phyloP scores from a whole-genome alignment of 2,329 filamentous ascomycete species.

The Botrytis squamosa region DNA sequence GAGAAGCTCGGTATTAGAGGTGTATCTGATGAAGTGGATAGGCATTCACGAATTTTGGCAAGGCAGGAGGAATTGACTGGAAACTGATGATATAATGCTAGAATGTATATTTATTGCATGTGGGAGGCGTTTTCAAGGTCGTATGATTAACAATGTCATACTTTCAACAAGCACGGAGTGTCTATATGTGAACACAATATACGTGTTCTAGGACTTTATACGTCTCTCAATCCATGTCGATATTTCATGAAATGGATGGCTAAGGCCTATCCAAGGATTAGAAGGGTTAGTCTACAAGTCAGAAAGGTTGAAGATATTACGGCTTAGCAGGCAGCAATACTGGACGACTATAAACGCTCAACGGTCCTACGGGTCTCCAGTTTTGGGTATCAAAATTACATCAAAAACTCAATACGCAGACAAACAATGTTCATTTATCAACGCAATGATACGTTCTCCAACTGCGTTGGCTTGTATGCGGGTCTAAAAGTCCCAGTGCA shows the following conservation, averaged over 20 bases:
- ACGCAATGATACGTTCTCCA: background rate
- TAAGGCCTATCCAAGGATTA: background rate
- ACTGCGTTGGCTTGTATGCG: background rate
- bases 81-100: slow-evolving; percentile 28
- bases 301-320: background rate
- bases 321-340: background rate
- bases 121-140: slow-evolving; percentile 32
- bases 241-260: background rate
- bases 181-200: background rate
- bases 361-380: background rate
- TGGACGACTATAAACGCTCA: background rate
- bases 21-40: slow-evolving; percentile 82
- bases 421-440: background rate
- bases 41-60: slow-evolving; percentile 79
- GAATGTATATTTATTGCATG: slow-evolving; percentile 30
- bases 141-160: slow-evolving; percentile 17
- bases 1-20: slow-evolving; percentile 81
- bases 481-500: too few species aligned
- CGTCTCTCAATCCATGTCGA: background rate
- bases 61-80: slow-evolving; percentile 76
- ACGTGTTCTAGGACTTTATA: background rate
- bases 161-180: background rate
- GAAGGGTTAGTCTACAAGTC: background rate
- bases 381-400: background rate
- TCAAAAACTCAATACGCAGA: background rate